These are phyloP conservation scores for Zychaea mexicana DNA, from an alignment of 371 early-diverging fungal genomes.

Conservation along the genomic window DNA sequence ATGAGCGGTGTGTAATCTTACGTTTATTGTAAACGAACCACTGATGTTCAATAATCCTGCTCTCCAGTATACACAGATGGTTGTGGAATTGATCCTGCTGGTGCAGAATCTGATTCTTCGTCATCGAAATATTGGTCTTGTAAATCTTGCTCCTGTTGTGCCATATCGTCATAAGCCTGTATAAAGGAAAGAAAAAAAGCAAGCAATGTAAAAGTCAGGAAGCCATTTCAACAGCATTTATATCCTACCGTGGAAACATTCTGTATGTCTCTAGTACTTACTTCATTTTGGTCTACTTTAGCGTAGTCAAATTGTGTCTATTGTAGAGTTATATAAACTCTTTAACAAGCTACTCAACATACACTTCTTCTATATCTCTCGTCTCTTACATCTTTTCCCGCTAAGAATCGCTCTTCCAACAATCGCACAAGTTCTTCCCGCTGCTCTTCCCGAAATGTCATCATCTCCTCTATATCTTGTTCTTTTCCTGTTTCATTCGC, in stretches of 20 bases:
- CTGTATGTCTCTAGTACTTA: conserved; percentile 4
- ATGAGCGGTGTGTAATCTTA: no score
- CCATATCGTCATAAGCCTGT: conserved; percentile 39
- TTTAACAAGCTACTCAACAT: not conserved
- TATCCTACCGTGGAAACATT: not conserved
- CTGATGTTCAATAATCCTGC: conserved; percentile 23
- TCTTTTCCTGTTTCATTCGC: not conserved
- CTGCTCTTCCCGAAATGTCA: conserved; percentile 32
- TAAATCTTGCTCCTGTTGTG: conserved; percentile 41
- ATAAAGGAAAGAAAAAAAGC: not conserved
- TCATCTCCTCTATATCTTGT: conserved; percentile 5
- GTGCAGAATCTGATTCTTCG: conserved; percentile 20
- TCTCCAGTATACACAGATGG: conserved; percentile 23
- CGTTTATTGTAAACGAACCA: no score
- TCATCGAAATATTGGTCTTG: conserved; percentile 54
- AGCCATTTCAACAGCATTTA: no score
- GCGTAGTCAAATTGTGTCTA: conserved; percentile 44
- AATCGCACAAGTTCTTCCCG: conserved; percentile 41
- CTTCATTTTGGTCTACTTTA: conserved; percentile 46
- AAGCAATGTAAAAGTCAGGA: not conserved
- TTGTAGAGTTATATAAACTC: not conserved
- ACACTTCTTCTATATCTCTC: not conserved
- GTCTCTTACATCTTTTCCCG: conserved; percentile 48
- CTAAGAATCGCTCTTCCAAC: conserved; percentile 49
- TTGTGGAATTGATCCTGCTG: not conserved